Conservation (phyloP, 2,329 filamentous ascomycete genomes). For the Epichloe gansuensis region DNA sequence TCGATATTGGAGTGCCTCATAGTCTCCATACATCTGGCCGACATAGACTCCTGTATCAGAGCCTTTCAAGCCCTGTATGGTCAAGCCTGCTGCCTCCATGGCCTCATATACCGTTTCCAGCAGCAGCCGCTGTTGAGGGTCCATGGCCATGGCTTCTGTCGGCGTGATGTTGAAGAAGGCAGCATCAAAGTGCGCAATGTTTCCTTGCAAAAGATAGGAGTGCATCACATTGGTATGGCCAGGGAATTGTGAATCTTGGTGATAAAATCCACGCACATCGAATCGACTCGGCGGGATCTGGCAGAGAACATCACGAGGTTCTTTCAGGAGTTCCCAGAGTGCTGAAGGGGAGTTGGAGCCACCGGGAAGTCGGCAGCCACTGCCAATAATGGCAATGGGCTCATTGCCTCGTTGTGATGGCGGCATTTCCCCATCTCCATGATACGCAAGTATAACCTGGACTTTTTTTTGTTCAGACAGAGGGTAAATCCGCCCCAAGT, state of each 20-base stretch:
- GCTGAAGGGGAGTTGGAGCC: constrained; percentile 20
- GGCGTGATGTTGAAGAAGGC: constrained; percentile 16
- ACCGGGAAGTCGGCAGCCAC: constrained; percentile 26
- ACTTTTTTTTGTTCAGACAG: too few relatives aligned
- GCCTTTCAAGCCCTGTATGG: constrained; percentile 10
- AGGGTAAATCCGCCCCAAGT: too few relatives aligned
- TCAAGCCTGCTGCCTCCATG: constrained; percentile 23
- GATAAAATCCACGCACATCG: constrained; percentile 13
- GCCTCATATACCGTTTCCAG: constrained; percentile 30
- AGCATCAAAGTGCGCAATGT: constrained; percentile 29
- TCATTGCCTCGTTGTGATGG: constrained; percentile 9
- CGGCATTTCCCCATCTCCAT: neutral
- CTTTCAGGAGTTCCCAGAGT: constrained; percentile 22
- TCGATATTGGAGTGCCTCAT: constrained; percentile 20
- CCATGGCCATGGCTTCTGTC: constrained; percentile 6
- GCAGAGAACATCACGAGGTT: constrained; percentile 23
- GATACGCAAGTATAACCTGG: too few relatives aligned
- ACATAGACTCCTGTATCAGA: constrained; percentile 26
- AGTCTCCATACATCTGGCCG: constrained; percentile 24
- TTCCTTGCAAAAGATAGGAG: constrained; percentile 22
- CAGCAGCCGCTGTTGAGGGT: constrained; percentile 11
- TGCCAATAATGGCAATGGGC: constrained; percentile 30
- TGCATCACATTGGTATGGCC: constrained; percentile 10
- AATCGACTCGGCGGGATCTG: constrained; percentile 14
- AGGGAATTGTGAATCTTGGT: constrained; percentile 20